Evolutionary conservation across 2,329 filamentous ascomycete genomes (phyloP), one percentile per base, ranked within the genome.

Genomic region (Chalara sp.): DNA sequence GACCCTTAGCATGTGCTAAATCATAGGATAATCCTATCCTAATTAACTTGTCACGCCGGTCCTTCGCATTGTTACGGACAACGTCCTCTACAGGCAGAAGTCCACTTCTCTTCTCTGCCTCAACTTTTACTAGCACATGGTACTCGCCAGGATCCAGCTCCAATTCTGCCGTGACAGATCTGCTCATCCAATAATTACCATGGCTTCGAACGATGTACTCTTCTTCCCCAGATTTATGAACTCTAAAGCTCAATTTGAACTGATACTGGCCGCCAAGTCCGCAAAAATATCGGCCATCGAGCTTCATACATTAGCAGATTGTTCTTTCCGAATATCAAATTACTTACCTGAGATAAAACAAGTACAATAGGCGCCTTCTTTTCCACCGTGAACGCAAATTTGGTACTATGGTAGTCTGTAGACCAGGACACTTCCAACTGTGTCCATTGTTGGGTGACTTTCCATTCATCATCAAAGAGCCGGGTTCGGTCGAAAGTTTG

Each of bases 251-350:
- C 68, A 80, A 57, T n/a, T 65, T 57, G 51, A 74, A 75, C 5
- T 40, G 35, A 53, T 84, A 85, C 61, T 81, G 76, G 5, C 81
- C 81, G 37, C 76, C 69, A 0, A 84, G 72, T 5, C 80, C 81
- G 53, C 74, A 74, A 63, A 81, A 84, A 61, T 83, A 84, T 10
- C 81, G 72, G 11, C 70, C 67, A 59, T 84, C 80, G n/a, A 84
- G 75, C 65, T 84, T 57, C 6, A 44, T 30, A 53, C 11, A 46
- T 31, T 32, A 44, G 11, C 21, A n/a, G 32, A 13, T 32, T 32
- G 81, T 8, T n/a, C 41, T 44, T 29, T 8, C 30, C 12, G 8
- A 29, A 31, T 11, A 31, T 30, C 6, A 10, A 11, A 11, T 8
- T 2, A 30, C 61, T 80, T 33, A 84, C 75, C 65, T 84, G 80